Evolutionary conservation across 495 filamentous ascomycete species (phyloP), one percentile per base, ranked within the genome.

Genomic region (Talaromyces adpressus): DNA sequence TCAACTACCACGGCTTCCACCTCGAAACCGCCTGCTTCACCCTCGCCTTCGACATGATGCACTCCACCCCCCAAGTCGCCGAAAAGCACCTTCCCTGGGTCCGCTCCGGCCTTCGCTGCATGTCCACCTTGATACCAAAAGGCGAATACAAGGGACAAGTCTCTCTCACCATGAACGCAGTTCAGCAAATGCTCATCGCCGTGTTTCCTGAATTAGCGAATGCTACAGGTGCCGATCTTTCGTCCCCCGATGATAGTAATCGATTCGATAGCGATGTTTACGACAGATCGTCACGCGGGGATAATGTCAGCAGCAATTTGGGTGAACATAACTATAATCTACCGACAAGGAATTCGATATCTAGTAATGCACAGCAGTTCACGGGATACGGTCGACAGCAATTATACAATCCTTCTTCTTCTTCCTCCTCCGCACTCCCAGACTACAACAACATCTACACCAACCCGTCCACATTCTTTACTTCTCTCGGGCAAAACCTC

Each of bases 1-100:
- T 79, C 0, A 73, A 72, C 11, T 80, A 77, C 32, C 76, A 80
- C 59, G 73, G 75, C 6, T 78, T 74, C 56, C 77, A 77, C 58
- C 63, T 77, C 6, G 68, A 69, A 32, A 78, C 74, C 56, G 72
- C 74, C 8, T 63, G 65, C 2, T 77, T 80, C 53, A 72, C 73
- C 1, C 66, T 80, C 2, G 74, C 78, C 7, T 80, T 76, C 52
- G 75, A 80, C 49, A 64, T 80, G 14, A 68, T 80, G 9, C 73
- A 80, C 32, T 72, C 73, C 1, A 62, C 75, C 6, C 45, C 45
- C 8, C 66, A 63, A 39, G 65, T 71, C 0, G 72, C 77, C 0
- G 14, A 67, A n/a, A 68, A 65, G 3, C 72, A 80, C 41, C 65
- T 80, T 1, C 77, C 75, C 9, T 80, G 77, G 77, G 70, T 79